Base-by-base conservation (phyloP, 2,329 filamentous ascomycete genomes). In the Bipolaris sorokiniana region DNA sequence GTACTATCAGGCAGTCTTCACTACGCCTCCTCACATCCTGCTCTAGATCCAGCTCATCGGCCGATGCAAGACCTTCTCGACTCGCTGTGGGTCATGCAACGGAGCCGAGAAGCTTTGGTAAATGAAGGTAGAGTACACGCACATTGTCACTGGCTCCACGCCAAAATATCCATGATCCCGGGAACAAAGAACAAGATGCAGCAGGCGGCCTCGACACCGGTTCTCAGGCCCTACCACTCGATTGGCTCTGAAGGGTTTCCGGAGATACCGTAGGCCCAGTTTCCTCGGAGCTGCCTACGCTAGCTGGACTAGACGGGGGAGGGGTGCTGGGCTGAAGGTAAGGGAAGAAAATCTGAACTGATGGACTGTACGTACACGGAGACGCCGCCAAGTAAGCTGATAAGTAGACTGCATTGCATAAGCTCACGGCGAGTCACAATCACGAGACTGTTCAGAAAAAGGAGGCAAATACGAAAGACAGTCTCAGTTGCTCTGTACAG, bases 71-170 rank as follows among this genome's bases (percentile, higher is more conserved):
- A 10, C 9, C 26, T 28, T 28, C 26, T 28, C 26, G 26, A 10
- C 26, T 28, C 9, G 38, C 18, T 22, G 18, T 41, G 20, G 37
- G 38, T 9, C 38, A 15, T 28, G 26, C 26, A 28, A 28, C 9
- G 9, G 9, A 10, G 26, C 26, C 26, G 10, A 28, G 26, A 28
- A 28, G 26, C 7, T 28, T 28, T 28, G 26, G 26, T 28, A 28
- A 28, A 28, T 9, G 26, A 28, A 28, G 7, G 23, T 28, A 28
- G 56, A 63, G 56, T 59, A 59, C 54, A 63, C 59, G 59, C 56
- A 62, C 59, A 56, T 45, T 56, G 50, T 64, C 56, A 67, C 62
- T 68, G 64, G 69, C 63, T 67, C 66, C 65, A 57, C 62, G 58
- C 33, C 58, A 18, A 38, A 48, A 56, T 28, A 28, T 9, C 26